Conservation (phyloP, 345 rosid genomes). For the Conringia planisiliqua region DNA sequence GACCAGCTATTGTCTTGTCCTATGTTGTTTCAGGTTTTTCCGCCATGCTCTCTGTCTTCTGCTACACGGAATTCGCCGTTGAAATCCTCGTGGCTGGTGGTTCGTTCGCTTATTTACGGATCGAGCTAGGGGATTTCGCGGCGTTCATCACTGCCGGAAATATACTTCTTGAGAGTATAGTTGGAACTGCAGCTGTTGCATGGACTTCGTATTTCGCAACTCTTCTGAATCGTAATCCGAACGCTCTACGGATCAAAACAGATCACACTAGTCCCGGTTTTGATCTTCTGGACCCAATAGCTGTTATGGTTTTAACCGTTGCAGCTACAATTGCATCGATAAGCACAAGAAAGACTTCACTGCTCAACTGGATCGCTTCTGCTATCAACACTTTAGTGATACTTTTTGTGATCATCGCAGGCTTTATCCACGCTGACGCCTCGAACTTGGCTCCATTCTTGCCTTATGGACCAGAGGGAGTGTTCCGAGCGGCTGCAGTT, state of each 20-base stretch:
- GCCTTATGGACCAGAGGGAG: slow-evolving; percentile 50
- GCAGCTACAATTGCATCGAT: slow-evolving; percentile 44
- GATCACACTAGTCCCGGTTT: slow-evolving; percentile 33
- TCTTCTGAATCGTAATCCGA: slow-evolving; percentile 53
- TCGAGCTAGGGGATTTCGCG: slow-evolving; percentile 78
- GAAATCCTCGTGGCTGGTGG: slow-evolving; percentile 96
- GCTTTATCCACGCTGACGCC: slow-evolving; percentile 43
- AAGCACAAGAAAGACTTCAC: slow-evolving; percentile 55
- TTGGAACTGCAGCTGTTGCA: slow-evolving; percentile 74
- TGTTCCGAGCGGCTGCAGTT: slow-evolving; percentile 49
- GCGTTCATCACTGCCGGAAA: slow-evolving; percentile 84
- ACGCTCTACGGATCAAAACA: slow-evolving; percentile 47
- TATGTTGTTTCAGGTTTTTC: slow-evolving; percentile 46
- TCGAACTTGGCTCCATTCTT: slow-evolving; percentile 39
- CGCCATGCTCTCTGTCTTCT: slow-evolving; percentile 93
- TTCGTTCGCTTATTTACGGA: slow-evolving; percentile 56
- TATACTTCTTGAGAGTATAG: slow-evolving; percentile 69
- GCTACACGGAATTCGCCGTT: slow-evolving; percentile 96
- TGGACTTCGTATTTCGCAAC: slow-evolving; percentile 90
- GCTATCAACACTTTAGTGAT: slow-evolving; percentile 45
- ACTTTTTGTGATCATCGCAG: slow-evolving; percentile 49
- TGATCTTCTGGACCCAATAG: slow-evolving; percentile 58
- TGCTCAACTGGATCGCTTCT: slow-evolving; percentile 55
- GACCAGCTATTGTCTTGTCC: slow-evolving; percentile 53
- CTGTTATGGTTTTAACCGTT: slow-evolving; percentile 35